Conservation (phyloP, 768 basidiomycete genomes). For the Boletus fagicola region DNA sequence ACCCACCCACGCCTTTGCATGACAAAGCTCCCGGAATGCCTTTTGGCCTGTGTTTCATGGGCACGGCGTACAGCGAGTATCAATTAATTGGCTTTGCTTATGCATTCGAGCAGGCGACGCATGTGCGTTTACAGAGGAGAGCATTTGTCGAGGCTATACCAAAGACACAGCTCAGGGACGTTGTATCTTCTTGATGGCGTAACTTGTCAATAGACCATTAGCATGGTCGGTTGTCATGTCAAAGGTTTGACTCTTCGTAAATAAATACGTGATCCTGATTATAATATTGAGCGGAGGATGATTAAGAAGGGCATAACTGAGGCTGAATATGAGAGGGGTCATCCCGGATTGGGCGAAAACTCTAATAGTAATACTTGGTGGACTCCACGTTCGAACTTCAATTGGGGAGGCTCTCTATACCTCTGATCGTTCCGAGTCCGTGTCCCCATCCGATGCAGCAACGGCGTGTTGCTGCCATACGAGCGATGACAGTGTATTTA, state of each 20-base stretch:
- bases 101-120: constrained; percentile 56
- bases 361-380: neutral
- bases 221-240: neutral
- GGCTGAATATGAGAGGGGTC: neutral
- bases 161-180: constrained; percentile 45
- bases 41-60: constrained; percentile 44
- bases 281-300: neutral
- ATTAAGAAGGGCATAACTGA: neutral
- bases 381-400: neutral
- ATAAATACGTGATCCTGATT: neutral
- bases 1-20: constrained; percentile 38
- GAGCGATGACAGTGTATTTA: too few species aligned
- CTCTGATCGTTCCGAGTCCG: too few species aligned
- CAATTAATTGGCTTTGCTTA: constrained; percentile 43
- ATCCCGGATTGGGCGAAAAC: neutral
- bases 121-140: constrained; percentile 44
- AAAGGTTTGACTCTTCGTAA: neutral
- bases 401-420: too few species aligned
- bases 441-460: too few species aligned
- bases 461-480: too few species aligned
- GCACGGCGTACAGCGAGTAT: constrained; percentile 46
- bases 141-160: constrained; percentile 56
- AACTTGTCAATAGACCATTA: neutral
- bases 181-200: constrained; percentile 16
- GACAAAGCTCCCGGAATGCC: constrained; percentile 39